A percentile compares a stretch with the other conserved stretches of the same genome.
Evolutionary conservation across 768 basidiomycete genomes (phyloP).

Genomic region (Lactarius sp.): DNA sequence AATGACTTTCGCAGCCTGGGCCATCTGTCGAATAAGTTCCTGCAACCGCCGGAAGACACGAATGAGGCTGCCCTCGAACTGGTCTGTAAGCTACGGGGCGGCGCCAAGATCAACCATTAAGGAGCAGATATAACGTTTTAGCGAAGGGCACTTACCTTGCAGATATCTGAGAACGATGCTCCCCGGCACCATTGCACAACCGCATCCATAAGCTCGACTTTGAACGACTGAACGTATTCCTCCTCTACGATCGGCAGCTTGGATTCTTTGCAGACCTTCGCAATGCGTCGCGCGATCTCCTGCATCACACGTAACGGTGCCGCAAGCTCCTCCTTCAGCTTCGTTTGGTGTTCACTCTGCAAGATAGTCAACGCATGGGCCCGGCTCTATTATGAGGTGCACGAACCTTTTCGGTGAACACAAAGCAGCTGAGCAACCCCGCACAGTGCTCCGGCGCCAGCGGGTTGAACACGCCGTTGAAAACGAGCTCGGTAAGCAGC

Average conservation of each 20-base stretch:
- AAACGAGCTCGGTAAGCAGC: slow-evolving; percentile 92
- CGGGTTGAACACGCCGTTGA: slow-evolving; percentile 93
- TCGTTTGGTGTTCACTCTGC: slow-evolving; percentile 80
- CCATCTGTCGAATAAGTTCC: slow-evolving; percentile 95
- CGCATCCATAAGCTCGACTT: slow-evolving; percentile 97
- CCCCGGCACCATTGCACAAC: slow-evolving; percentile 99
- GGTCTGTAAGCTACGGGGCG: slow-evolving; percentile 71
- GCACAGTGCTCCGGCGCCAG: slow-evolving; percentile 90
- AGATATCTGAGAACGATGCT: slow-evolving; percentile 91
- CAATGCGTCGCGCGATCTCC: slow-evolving; percentile 90
- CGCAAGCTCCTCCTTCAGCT: slow-evolving; percentile 89
- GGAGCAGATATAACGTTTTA: neutral
- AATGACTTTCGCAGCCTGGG: slow-evolving; percentile 90
- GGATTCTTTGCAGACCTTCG: slow-evolving; percentile 93
- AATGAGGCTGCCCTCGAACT: slow-evolving; percentile 95
- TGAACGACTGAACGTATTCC: slow-evolving; percentile 94
- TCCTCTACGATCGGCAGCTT: slow-evolving; percentile 87
- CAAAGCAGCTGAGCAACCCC: slow-evolving; percentile 93
- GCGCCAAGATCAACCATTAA: neutral
- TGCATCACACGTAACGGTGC: slow-evolving; percentile 92
- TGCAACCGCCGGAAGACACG: slow-evolving; percentile 93
- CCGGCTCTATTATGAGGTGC: neutral
- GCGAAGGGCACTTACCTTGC: slow-evolving; percentile 59
- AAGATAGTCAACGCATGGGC: neutral
- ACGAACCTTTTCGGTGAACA: slow-evolving; percentile 89